Percentiles rank a stretch among this genome's conserved stretches.
These are phyloP conservation scores for Allantophomopsis lycopodina DNA, from an alignment of 2,329 filamentous ascomycete genomes.

Conservation along the genomic window DNA sequence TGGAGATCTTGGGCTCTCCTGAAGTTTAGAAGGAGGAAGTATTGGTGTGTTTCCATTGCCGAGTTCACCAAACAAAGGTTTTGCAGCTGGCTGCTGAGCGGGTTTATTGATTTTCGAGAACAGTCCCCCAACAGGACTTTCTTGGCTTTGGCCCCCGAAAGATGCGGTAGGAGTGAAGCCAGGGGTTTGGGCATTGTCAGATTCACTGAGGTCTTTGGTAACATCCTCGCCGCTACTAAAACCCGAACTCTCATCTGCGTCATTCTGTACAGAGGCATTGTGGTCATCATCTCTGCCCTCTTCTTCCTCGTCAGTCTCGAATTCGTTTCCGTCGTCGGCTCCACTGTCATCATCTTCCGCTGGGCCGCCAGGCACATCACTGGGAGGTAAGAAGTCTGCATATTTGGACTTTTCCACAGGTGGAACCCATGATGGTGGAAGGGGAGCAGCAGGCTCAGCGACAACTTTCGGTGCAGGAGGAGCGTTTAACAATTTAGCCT, in stretches of 20 bases:
- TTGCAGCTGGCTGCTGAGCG: constrained; percentile 25
- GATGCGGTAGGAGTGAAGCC: constrained; percentile 44
- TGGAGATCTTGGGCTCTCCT: constrained; percentile 54
- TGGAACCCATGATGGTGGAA: constrained; percentile 8
- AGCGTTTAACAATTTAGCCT: constrained; percentile 9
- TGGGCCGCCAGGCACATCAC: constrained; percentile 16
- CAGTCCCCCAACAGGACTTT: constrained; percentile 13
- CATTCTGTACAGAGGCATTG: constrained; percentile 26
- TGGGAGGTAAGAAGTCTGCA: constrained; percentile 11
- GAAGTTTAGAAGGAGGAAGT: constrained; percentile 32
- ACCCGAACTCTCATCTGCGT: constrained; percentile 13
- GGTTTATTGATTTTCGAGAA: constrained; percentile 32
- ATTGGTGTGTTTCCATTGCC: constrained; percentile 36
- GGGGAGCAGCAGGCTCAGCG: constrained; percentile 18
- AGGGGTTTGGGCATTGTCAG: constrained; percentile 29
- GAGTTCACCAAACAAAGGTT: constrained; percentile 39
- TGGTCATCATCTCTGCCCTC: constrained; percentile 26
- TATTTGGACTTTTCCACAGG: constrained; percentile 6
- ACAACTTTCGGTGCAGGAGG: constrained; percentile 27
- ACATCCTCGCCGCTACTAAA: constrained; percentile 49
- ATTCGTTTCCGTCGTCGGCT: constrained; percentile 7
- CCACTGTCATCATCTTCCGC: constrained; percentile 14
- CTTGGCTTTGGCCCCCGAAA: constrained; percentile 34
- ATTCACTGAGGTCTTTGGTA: constrained; percentile 44
- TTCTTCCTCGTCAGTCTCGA: constrained; percentile 19